These are phyloP conservation scores for Calonectria pteridis DNA, from an alignment of 2,329 filamentous ascomycete species.

Conservation along the genomic window DNA sequence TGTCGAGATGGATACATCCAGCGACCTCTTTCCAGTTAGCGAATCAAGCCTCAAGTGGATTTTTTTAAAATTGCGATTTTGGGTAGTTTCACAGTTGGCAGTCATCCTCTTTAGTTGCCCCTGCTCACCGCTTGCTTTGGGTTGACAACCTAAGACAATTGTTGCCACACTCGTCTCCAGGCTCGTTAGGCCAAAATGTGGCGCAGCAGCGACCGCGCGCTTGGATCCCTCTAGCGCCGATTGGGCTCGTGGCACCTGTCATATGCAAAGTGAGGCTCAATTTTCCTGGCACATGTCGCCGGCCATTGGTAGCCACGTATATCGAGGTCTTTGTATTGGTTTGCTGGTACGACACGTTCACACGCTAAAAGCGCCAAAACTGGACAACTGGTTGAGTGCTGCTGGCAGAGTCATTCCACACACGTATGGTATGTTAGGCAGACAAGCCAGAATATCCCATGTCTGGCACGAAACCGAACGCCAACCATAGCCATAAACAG, in stretches of 20 bases:
- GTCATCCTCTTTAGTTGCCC: neutral
- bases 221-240: neutral
- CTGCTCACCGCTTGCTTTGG: neutral
- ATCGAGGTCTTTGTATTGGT: neutral
- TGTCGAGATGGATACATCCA: neutral
- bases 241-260: neutral
- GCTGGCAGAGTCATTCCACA: neutral
- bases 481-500: too few species aligned
- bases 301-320: neutral
- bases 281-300: neutral
- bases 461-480: neutral
- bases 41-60: neutral
- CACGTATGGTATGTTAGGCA: neutral
- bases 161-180: neutral
- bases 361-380: neutral
- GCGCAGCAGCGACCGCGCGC: neutral
- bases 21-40: neutral
- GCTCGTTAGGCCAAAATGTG: neutral
- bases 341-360: neutral
- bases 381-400: neutral
- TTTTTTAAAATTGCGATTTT: neutral
- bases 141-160: neutral
- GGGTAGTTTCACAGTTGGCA: neutral
- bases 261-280: neutral
- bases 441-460: neutral